A percentile compares a stretch with the other conserved stretches of the same genome.
Conservation (phyloP, 352 stramenopile species). For the Phytophthora litchii region DNA sequence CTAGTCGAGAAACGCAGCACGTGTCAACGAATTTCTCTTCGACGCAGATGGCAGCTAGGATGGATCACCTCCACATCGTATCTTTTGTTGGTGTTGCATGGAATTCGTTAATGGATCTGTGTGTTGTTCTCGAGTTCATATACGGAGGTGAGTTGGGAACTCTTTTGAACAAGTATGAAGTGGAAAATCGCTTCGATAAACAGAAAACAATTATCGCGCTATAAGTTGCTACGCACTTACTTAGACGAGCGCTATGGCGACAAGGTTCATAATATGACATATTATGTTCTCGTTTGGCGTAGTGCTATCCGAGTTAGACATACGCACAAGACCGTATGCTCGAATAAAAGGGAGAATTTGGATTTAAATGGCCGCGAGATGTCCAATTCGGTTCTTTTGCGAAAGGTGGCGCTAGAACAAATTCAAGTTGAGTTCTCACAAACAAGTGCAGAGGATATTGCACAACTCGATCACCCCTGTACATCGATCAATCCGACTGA, state of each 20-base stretch:
- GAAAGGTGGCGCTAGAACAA: constrained; percentile 37
- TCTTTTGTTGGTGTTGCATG: constrained; percentile 46
- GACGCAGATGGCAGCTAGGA: constrained; percentile 36
- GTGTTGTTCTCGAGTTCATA: constrained; percentile 53
- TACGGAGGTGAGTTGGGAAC: constrained; percentile 44
- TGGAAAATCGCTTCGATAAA: constrained; percentile 15
- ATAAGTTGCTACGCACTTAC: constrained; percentile 42
- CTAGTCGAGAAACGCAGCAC: constrained; percentile 22
- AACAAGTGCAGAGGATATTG: constrained; percentile 4
- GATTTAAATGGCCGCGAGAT: constrained; percentile 18
- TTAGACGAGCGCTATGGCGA: constrained; percentile 63
- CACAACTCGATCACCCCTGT: constrained; percentile 28
- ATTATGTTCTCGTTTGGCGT: constrained; percentile 73
- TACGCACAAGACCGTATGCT: constrained; percentile 27
- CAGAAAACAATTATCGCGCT: constrained; percentile 36
- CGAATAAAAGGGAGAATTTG: constrained; percentile 9
- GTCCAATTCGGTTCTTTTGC: constrained; percentile 33
- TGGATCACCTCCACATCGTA: constrained; percentile 44
- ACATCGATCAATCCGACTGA: constrained; percentile 35
- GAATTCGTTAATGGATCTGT: constrained; percentile 42
- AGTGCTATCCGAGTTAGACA: constrained; percentile 61
- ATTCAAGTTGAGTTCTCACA: constrained; percentile 35
- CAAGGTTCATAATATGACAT: too few species aligned
- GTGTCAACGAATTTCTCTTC: constrained; percentile 39
- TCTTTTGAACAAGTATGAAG: constrained; percentile 34